Evolutionary conservation across 2,329 filamentous ascomycete genomes (phyloP), one percentile per base, ranked within the genome.

Genomic region (Clonostachys byssicola): DNA sequence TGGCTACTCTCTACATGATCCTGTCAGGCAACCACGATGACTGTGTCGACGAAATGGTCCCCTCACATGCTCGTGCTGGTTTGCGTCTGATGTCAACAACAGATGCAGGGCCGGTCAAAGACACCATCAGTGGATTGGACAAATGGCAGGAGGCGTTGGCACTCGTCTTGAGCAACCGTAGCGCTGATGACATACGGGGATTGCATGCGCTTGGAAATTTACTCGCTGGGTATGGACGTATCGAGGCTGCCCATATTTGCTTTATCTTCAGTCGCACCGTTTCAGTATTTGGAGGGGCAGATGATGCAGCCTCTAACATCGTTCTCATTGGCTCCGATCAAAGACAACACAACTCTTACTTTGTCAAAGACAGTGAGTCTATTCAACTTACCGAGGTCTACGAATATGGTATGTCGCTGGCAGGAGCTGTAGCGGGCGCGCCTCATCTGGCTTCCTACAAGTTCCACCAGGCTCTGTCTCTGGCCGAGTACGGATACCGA

Each of bases 341-440:
- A 49, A 44, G 38, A 33, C 80, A 80, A 43, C 80, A 86, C 50
- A 78, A 83, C 7, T 79, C 85, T 45, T 83, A 89, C 44, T 86
- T 92, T 52, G 84, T 85, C 46, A 83, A 86, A 53, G 91, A 97
- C 57, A 78, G 88, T 7, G 91, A 97, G 60, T 81, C 90, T 5
- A 81, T 96, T n/a, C 74, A 96, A 44, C 78, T 99, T n/a, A 97
- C 90, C 40, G 94, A 99, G 64, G 83, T 96, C 0, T 97, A 95
- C 59, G 94, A 99, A 63, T 97, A 90, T 63, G 91, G 89, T 1
- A 73, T 89, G 12, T 88, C 88, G 10, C 77, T 97, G 13, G 75
- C 86, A 3, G 78, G 78, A 18, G 73, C 74, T 30, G 49, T 52
- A 7, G 70, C 75, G 18, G 77, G 79, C 39, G 79, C 88, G 49